Evolutionary conservation across 441 rosid species (phyloP).

Genomic region (Adansonia rubrostipa): DNA sequence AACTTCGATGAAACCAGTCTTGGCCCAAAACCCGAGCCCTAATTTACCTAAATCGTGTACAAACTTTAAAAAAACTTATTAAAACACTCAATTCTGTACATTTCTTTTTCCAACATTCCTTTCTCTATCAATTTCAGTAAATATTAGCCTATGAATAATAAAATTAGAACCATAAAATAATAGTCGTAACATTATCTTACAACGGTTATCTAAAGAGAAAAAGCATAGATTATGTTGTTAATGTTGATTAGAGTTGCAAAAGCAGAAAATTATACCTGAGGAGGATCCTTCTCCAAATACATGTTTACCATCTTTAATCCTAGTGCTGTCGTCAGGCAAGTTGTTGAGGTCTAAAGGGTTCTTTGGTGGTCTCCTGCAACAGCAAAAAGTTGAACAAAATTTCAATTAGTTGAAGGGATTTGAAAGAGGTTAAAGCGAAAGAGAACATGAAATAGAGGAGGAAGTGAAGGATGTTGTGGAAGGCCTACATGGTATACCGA

Average conservation of each 20-base stretch:
- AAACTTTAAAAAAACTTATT: too few species aligned
- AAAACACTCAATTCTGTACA: too few species aligned
- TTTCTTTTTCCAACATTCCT: not conserved
- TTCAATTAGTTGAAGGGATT: too few species aligned
- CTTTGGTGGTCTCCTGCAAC: slow-evolving; percentile 70
- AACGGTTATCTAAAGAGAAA: not conserved
- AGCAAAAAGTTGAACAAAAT: not conserved
- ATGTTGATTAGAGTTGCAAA: too few species aligned
- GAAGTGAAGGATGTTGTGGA: not conserved
- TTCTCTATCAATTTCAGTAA: not conserved
- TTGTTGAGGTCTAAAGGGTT: slow-evolving; percentile 92
- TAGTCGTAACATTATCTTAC: too few species aligned
- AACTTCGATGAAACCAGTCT: slow-evolving; percentile 43
- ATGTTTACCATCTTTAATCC: slow-evolving; percentile 48
- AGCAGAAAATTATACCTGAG: slow-evolving; percentile 40
- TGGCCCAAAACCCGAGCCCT: slow-evolving; percentile 43
- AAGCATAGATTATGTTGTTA: too few species aligned
- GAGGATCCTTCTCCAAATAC: slow-evolving; percentile 59
- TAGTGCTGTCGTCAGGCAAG: slow-evolving; percentile 73
- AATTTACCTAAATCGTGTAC: slow-evolving; percentile 17
- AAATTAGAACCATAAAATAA: too few species aligned
- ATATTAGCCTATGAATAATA: too few species aligned
- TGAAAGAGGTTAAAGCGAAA: not conserved
- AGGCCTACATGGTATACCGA: slow-evolving; percentile 51
- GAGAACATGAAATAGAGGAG: not conserved